Percentiles rank a stretch among this genome's conserved stretches.
These are phyloP conservation scores for Leishmania aethiopica DNA, from an alignment of 208 protist species.

Conservation along the genomic window DNA sequence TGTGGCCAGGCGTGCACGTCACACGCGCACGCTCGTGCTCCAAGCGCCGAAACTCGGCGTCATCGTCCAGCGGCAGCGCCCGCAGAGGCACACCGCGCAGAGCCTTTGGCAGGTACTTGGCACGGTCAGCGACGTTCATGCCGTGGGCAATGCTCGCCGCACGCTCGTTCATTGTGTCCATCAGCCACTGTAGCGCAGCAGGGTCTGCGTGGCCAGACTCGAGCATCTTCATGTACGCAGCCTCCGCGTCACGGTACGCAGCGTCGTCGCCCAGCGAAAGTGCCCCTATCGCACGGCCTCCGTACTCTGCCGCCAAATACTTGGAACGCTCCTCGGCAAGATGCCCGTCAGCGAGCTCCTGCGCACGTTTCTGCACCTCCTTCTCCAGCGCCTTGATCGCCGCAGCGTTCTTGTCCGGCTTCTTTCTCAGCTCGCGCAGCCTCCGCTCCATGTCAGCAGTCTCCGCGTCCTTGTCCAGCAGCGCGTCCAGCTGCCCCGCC, in stretches of 20 bases:
- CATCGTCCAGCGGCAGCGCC: conserved; percentile 51
- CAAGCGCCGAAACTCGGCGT: conserved; percentile 46
- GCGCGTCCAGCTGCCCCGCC: conserved; percentile 2
- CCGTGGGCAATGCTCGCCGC: conserved; percentile 47
- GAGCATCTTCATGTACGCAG: conserved; percentile 33
- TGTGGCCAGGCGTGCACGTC: conserved; percentile 32
- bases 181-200: conserved; percentile 32
- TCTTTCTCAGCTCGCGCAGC: conserved; percentile 46
- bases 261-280: conserved; percentile 50
- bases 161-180: conserved; percentile 37
- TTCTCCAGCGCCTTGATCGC: conserved; percentile 44
- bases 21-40: conserved; percentile 44
- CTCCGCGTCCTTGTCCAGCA: conserved; percentile 38
- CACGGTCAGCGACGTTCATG: conserved; percentile 48
- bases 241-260: conserved; percentile 45
- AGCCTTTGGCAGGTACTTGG: conserved; percentile 38
- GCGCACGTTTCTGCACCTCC: conserved; percentile 35
- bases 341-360: conserved; percentile 15
- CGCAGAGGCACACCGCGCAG: conserved; percentile 50
- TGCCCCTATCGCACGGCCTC: conserved; percentile 35
- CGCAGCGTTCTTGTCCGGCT: conserved; percentile 35
- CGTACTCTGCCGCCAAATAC: conserved; percentile 44
- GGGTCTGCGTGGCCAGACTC: conserved; percentile 25
- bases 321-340: conserved; percentile 19
- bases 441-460: conserved; percentile 33